Evolutionary conservation across 768 basidiomycete species (phyloP), one percentile per base, ranked within the genome.

Genomic region (Pleurotus sapidus): DNA sequence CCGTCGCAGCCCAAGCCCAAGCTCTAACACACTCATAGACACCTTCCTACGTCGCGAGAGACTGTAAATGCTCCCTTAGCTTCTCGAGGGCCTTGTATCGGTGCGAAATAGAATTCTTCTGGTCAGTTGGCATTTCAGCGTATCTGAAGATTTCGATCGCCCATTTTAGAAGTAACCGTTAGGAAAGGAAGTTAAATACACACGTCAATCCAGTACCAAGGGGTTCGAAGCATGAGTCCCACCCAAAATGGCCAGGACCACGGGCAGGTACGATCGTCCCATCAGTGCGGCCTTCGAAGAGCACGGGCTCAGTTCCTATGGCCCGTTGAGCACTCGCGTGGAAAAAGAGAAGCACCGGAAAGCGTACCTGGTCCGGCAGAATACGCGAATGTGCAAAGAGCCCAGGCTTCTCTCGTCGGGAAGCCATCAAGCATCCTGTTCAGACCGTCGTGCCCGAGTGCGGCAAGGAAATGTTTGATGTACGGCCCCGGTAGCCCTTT

Each of bases 371-470:
- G 93, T 0, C 94, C 93, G 0, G 87, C 77, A 39, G 89, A 90
- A 68, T 97, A 98, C 5, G 95, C 96, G 64, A 98, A 98, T 1
- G 97, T 98, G 72, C 96, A 98, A 5, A 98, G 77, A 0, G 96
- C 95, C 65, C 88, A 89, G 0, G 97, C 97, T 11, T 79, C 83
- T 57, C 82, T 90, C 0, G 84, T 89, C 0, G 80, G 73, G 67
- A 98, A 98, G 9, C 84, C 84, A 7, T 73, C 80, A 14, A 98
- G 82, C 66, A 99, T 74, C 48, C 78, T 87, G 69, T 97, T 95
- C 18, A 99, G 77, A 76, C 96, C 96, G 60, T 92, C 86, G 68
- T 93, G 92, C 2, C 96, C 96, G 4, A 98, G 70, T 23, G 79
- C 80, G 45, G 80, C 78, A 71, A 98, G 74, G 71, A 99, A 99